phyloP scores from a whole-genome alignment of 2,329 filamentous ascomycete species.

The Diplocarpon rosae region DNA sequence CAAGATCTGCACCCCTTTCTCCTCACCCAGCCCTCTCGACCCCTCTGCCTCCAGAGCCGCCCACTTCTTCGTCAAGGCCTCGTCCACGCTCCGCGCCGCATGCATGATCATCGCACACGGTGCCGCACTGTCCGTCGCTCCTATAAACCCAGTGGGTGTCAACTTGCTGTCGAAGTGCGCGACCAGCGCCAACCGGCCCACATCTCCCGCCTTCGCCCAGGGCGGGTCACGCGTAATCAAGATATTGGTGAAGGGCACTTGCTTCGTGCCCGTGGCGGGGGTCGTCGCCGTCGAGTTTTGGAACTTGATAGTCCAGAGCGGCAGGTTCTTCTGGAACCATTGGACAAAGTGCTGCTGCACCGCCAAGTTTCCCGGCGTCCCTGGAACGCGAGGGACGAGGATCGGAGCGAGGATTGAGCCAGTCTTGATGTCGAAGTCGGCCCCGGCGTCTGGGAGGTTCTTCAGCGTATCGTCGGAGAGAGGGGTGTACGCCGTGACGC shows the following conservation, averaged over 20 bases:
- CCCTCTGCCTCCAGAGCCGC: conserved; percentile 53
- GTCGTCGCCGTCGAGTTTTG: conserved; percentile 88
- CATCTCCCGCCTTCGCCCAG: conserved; percentile 62
- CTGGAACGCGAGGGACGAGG: conserved; percentile 77
- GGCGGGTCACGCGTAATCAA: conserved; percentile 84
- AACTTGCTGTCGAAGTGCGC: conserved; percentile 91
- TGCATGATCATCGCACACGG: conserved; percentile 93
- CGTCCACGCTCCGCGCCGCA: conserved; percentile 68
- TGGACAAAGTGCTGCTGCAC: conserved; percentile 73
- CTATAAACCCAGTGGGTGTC: conserved; percentile 74
- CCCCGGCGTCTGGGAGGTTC: conserved; percentile 57
- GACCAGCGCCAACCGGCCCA: conserved; percentile 72
- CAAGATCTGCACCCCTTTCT: conserved; percentile 77
- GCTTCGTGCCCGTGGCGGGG: conserved; percentile 56
- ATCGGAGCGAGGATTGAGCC: conserved; percentile 77
- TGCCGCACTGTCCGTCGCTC: conserved; percentile 85
- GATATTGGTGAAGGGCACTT: conserved; percentile 78
- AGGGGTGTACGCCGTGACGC: conserved; percentile 24
- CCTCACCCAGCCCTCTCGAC: conserved; percentile 52
- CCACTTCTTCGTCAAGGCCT: conserved; percentile 74
- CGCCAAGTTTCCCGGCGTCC: conserved; percentile 60
- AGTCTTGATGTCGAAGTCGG: conserved; percentile 67
- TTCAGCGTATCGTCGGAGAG: conserved; percentile 68
- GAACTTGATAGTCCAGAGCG: conserved; percentile 67
- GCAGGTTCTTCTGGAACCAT: conserved; percentile 67